Conservation (phyloP, 148 eudicot species). For the Amaranthus hypochondriacus region DNA sequence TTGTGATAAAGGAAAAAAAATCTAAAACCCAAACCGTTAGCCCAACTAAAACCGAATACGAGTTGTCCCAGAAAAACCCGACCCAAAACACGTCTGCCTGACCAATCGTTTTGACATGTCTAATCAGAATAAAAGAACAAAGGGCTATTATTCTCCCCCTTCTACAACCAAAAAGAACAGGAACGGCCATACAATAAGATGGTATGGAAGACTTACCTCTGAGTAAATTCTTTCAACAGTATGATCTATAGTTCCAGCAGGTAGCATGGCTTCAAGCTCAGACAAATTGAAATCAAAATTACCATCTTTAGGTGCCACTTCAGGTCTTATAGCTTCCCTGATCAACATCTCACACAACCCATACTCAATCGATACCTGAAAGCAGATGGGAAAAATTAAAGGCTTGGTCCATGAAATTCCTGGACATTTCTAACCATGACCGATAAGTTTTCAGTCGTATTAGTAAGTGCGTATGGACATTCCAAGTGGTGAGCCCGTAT, state of each 20-base stretch:
- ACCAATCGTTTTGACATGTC: too few relatives aligned
- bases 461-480: neutral
- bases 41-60: too few relatives aligned
- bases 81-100: too few relatives aligned
- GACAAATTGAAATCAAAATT: conserved; percentile 52
- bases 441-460: neutral
- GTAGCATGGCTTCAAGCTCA: conserved; percentile 64
- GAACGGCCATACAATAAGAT: neutral
- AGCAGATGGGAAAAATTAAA: neutral
- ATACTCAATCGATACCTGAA: conserved; percentile 80
- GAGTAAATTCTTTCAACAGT: conserved; percentile 46
- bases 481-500: too few relatives aligned
- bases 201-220: conserved; percentile 45
- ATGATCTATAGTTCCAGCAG: conserved; percentile 66
- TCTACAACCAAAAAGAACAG: neutral
- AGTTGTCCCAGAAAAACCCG: too few relatives aligned
- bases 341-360: conserved; percentile 91
- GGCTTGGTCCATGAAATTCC: neutral
- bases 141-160: neutral
- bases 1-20: too few relatives aligned
- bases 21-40: too few relatives aligned
- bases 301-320: conserved; percentile 70
- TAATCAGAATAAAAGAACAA: too few relatives aligned
- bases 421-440: neutral
- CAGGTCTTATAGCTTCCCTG: conserved; percentile 53